Conservation (phyloP, 2,329 filamentous ascomycete species). For the Colletotrichum lupini region DNA sequence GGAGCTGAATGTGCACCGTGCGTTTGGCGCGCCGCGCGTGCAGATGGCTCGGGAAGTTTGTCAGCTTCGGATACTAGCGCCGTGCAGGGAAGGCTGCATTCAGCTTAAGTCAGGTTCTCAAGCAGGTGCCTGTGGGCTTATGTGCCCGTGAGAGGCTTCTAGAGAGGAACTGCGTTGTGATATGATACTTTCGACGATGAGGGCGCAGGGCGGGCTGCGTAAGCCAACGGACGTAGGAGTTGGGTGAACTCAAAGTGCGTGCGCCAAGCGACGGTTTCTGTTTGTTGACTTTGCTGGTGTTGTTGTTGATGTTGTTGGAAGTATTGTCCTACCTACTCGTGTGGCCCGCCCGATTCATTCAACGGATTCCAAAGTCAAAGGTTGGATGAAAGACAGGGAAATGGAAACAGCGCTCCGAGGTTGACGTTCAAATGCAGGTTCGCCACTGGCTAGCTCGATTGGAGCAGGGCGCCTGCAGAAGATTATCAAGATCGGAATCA, state of each 20-base stretch:
- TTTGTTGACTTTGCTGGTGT: neutral
- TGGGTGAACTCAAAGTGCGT: neutral
- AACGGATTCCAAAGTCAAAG: neutral
- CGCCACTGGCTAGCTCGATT: conserved; percentile 9
- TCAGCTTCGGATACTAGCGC: conserved; percentile 15
- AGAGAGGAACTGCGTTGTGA: neutral
- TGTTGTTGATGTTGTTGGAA: neutral
- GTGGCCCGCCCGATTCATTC: neutral
- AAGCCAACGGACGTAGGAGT: conserved; percentile 5
- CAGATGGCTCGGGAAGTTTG: conserved; percentile 18
- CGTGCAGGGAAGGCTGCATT: conserved; percentile 1
- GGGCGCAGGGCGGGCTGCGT: neutral
- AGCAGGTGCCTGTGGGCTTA: neutral
- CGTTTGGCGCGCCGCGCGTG: neutral
- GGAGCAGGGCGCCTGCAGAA: conserved; percentile 4
- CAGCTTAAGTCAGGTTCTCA: conserved; percentile 1
- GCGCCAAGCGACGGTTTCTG: neutral
- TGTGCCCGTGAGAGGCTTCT: neutral
- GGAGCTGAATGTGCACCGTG: conserved; percentile 31
- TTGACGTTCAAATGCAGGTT: conserved; percentile 6
- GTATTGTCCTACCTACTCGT: neutral
- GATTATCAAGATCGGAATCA: neutral
- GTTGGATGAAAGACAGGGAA: conserved; percentile 5
- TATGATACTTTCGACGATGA: conserved; percentile 1
- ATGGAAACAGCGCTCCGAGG: neutral